Percentiles rank a stretch among this genome's conserved stretches.
These are phyloP conservation scores for Lycium ferocissimum DNA, from an alignment of 257 asterid genomes.

Conservation along the genomic window DNA sequence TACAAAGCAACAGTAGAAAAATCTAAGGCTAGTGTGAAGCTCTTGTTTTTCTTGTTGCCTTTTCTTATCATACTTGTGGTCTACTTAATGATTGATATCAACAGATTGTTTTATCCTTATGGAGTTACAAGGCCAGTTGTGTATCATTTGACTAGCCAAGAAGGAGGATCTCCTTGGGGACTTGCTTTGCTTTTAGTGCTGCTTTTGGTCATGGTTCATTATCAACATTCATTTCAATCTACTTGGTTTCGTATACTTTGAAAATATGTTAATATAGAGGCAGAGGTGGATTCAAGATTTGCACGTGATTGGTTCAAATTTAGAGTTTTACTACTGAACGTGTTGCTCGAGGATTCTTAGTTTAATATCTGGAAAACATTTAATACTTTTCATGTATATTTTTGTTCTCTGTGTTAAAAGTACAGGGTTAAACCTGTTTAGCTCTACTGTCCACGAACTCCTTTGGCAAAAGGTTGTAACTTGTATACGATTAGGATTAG, in stretches of 20 bases:
- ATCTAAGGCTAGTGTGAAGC: constrained; percentile 44
- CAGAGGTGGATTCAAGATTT: background rate
- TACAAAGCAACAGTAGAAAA: constrained; percentile 49
- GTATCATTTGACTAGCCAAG: constrained; percentile 27
- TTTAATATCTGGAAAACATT: no score
- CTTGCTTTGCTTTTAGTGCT: constrained; percentile 50
- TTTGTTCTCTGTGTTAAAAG: background rate
- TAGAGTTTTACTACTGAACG: background rate
- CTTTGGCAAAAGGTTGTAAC: constrained; percentile 32
- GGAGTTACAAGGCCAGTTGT: constrained; percentile 41
- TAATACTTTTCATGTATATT: background rate
- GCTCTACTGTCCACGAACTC: background rate
- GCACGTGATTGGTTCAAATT: background rate
- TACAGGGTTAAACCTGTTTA: no score
- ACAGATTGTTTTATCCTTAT: constrained; percentile 51
- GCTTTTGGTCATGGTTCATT: constrained; percentile 58
- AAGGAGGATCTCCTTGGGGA: constrained; percentile 56
- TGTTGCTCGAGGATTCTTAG: no score
- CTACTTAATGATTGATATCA: constrained; percentile 41
- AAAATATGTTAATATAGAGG: background rate
- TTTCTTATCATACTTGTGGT: constrained; percentile 45
- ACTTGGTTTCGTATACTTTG: constrained; percentile 51
- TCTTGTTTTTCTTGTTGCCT: constrained; percentile 51
- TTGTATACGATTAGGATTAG: constrained; percentile 21
- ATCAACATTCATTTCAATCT: constrained; percentile 55